Evolutionary conservation across 257 asterid species (phyloP).

Genomic region (Phtheirospermum japonicum): DNA sequence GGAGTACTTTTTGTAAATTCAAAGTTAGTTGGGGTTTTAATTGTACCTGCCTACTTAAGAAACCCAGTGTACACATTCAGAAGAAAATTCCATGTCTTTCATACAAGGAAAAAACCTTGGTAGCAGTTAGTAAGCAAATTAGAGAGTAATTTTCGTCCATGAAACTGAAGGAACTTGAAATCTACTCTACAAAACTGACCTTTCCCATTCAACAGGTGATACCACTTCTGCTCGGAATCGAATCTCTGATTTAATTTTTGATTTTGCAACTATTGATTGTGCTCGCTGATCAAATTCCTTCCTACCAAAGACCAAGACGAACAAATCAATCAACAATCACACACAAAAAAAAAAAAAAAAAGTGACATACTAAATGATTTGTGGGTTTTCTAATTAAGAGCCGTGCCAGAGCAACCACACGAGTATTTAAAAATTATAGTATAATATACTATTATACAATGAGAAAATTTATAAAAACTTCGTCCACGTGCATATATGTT

Average conservation of each 20-base stretch:
- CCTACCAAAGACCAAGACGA: conserved; percentile 46
- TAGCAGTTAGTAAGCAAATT: neutral
- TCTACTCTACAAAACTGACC: conserved; percentile 42
- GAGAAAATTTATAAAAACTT: conserved; percentile 10
- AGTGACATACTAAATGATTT: neutral
- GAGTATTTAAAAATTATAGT: neutral
- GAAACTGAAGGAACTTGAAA: neutral
- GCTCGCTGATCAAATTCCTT: conserved; percentile 84
- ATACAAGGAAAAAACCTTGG: neutral
- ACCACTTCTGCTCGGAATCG: conserved; percentile 91
- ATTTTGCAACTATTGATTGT: conserved; percentile 71
- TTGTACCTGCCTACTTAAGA: too few relatives aligned
- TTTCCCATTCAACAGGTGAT: conserved; percentile 90
- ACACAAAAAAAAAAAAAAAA: neutral
- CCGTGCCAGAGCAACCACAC: too few relatives aligned
- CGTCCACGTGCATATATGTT: conserved; percentile 1
- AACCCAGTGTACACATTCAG: too few relatives aligned
- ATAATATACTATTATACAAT: neutral
- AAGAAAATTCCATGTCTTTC: neutral
- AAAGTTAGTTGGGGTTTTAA: too few relatives aligned
- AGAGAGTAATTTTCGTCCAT: neutral
- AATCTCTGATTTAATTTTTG: conserved; percentile 86
- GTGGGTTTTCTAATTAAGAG: neutral
- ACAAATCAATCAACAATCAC: conserved; percentile 28
- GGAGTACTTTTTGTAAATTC: neutral